Conservation (phyloP, 768 basidiomycete species). For the Tephrocybe rancida region DNA sequence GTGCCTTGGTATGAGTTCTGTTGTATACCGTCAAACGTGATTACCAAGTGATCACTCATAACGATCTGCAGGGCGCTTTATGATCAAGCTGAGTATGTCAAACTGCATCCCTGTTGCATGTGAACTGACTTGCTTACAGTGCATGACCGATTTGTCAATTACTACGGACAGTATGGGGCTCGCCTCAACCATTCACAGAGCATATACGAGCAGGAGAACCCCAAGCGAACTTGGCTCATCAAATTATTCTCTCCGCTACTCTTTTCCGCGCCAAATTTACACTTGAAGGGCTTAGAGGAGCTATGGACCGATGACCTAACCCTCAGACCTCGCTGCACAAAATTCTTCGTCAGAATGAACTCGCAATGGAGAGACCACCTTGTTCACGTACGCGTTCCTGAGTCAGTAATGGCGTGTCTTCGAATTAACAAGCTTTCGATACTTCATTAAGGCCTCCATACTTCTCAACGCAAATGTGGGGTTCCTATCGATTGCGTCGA, state of each 20-base stretch:
- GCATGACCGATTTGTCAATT: slow-evolving; percentile 37
- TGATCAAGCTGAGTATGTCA: slow-evolving; percentile 9
- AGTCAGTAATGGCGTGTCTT: slow-evolving; percentile 28
- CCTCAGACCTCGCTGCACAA: slow-evolving; percentile 36
- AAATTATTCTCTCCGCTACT: slow-evolving; percentile 36
- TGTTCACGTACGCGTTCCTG: slow-evolving; percentile 37
- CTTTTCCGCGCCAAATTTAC: slow-evolving; percentile 47
- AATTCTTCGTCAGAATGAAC: slow-evolving; percentile 36
- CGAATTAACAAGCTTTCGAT: too few species aligned
- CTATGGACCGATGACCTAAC: slow-evolving; percentile 50
- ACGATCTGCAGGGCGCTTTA: slow-evolving; percentile 16
- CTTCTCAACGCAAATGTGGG: slow-evolving; percentile 50
- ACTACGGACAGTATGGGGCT: slow-evolving; percentile 43
- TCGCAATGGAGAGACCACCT: slow-evolving; percentile 44
- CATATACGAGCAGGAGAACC: slow-evolving; percentile 22
- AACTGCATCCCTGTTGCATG: background rate
- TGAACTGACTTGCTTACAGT: background rate
- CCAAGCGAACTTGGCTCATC: slow-evolving; percentile 33
- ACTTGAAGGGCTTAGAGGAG: slow-evolving; percentile 39
- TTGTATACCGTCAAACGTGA: background rate
- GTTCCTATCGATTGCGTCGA: slow-evolving; percentile 48
- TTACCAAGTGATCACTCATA: background rate
- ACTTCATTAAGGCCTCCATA: slow-evolving; percentile 51
- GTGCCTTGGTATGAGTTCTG: background rate
- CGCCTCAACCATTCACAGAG: slow-evolving; percentile 39